phyloP scores from a whole-genome alignment of 495 filamentous ascomycete genomes.

The Aspergillus cavernicola region DNA sequence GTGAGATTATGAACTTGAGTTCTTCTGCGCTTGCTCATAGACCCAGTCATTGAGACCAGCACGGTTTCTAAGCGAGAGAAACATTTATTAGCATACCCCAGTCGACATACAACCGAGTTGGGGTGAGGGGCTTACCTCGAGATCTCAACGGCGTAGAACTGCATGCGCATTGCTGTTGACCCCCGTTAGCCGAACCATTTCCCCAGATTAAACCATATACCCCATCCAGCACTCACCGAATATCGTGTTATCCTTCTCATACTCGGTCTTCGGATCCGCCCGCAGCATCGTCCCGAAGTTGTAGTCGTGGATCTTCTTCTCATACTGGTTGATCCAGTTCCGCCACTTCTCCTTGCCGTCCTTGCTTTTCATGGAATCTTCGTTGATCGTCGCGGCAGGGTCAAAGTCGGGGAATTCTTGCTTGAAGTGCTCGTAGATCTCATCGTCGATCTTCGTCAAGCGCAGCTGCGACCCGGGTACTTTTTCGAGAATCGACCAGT shows the following conservation, averaged over 20 bases:
- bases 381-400: conserved; percentile 70
- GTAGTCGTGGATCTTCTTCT: conserved; percentile 89
- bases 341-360: conserved; percentile 93
- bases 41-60: conserved; percentile 94
- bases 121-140: conserved; percentile 55
- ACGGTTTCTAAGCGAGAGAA: conserved; percentile 57
- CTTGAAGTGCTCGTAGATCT: conserved; percentile 86
- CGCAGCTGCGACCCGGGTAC: conserved; percentile 79
- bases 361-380: conserved; percentile 98
- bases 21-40: conserved; percentile 66
- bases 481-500: conserved; percentile 93
- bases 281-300: conserved; percentile 96
- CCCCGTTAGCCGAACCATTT: conserved; percentile 15
- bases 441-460: conserved; percentile 90
- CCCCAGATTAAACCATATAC: not conserved
- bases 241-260: conserved; percentile 84
- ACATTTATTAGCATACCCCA: conserved; percentile 8
- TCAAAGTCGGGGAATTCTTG: conserved; percentile 90
- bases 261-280: conserved; percentile 72
- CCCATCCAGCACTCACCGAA: conserved; percentile 46
- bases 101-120: not conserved
- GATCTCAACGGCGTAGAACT: conserved; percentile 98
- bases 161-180: conserved; percentile 66
- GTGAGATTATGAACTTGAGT: conserved; percentile 29
- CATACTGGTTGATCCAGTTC: conserved; percentile 88